Percentiles rank a stretch among this genome's conserved stretches.
Evolutionary conservation across 257 asterid species (phyloP).

Genomic region (Solanum bulbocastanum): DNA sequence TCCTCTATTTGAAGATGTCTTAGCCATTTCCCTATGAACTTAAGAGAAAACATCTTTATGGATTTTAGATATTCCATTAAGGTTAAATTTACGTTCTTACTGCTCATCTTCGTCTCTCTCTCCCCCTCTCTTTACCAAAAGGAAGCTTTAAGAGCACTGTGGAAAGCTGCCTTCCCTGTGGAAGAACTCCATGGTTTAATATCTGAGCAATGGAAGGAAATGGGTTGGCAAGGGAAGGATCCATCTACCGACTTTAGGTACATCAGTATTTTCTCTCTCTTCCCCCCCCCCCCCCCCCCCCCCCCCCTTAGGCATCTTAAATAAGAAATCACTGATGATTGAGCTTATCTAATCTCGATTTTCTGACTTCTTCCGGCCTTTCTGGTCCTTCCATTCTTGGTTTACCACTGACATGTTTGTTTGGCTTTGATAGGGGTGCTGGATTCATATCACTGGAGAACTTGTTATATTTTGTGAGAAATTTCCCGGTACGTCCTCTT

Average conservation of each 20-base stretch:
- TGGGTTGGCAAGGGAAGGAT: slow-evolving; percentile 99
- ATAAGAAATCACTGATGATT: neutral
- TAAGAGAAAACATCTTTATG: neutral
- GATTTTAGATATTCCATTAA: neutral
- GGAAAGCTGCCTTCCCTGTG: slow-evolving; percentile 76
- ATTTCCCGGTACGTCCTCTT: slow-evolving; percentile 46
- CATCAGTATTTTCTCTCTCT: neutral
- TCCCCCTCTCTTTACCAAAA: neutral
- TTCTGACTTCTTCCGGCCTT: neutral
- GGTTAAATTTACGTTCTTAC: neutral
- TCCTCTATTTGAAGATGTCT: neutral
- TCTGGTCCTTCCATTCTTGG: neutral
- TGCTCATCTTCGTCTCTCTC: neutral
- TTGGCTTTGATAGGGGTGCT: slow-evolving; percentile 50
- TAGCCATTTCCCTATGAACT: neutral
- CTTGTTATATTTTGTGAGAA: slow-evolving; percentile 69
- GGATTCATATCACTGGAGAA: slow-evolving; percentile 87
- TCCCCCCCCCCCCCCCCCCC: neutral
- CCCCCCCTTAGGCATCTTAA: neutral
- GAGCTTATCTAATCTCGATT: neutral
- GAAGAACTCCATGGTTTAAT: slow-evolving; percentile 55
- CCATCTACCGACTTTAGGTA: slow-evolving; percentile 93
- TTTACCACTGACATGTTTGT: neutral
- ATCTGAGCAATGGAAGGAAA: slow-evolving; percentile 89
- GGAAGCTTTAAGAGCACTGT: slow-evolving; percentile 76